phyloP scores from a whole-genome alignment of 1,284 basidiomycete species.

The Sanguinoderma infundibulare region DNA sequence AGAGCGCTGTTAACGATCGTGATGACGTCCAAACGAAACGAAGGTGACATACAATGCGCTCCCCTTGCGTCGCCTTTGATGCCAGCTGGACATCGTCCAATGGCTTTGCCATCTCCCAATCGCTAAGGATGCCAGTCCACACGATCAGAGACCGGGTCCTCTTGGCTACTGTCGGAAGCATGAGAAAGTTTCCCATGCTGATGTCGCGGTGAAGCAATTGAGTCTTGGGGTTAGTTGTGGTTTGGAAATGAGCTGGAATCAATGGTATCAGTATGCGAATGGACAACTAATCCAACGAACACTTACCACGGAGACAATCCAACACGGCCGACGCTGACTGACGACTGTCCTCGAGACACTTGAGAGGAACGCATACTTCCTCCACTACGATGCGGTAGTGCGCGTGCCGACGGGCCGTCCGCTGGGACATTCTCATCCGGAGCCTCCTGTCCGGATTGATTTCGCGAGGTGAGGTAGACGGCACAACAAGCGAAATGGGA shows the following conservation, averaged over 20 bases:
- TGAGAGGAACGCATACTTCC: slow-evolving; percentile 10
- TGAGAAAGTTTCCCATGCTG: slow-evolving; percentile 16
- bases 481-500: too few relatives aligned
- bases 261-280: background rate
- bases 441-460: too few relatives aligned
- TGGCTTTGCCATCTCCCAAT: slow-evolving; percentile 17
- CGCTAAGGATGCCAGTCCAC: slow-evolving; percentile 11
- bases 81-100: background rate
- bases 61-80: background rate
- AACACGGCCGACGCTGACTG: slow-evolving; percentile 4
- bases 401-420: background rate
- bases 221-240: background rate
- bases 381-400: slow-evolving; percentile 16
- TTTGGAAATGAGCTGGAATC: background rate
- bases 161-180: background rate
- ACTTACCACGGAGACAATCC: slow-evolving; percentile 14
- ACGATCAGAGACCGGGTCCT: background rate
- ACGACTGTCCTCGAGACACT: background rate
- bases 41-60: background rate
- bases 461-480: too few relatives aligned
- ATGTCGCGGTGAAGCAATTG: slow-evolving; percentile 15
- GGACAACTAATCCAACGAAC: too few relatives aligned
- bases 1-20: background rate
- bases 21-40: background rate
- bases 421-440: too few relatives aligned